A percentile compares a stretch with the other conserved stretches of the same genome.
phyloP scores from a whole-genome alignment of 1,284 basidiomycete species.

The Laetiporus sulphureus region DNA sequence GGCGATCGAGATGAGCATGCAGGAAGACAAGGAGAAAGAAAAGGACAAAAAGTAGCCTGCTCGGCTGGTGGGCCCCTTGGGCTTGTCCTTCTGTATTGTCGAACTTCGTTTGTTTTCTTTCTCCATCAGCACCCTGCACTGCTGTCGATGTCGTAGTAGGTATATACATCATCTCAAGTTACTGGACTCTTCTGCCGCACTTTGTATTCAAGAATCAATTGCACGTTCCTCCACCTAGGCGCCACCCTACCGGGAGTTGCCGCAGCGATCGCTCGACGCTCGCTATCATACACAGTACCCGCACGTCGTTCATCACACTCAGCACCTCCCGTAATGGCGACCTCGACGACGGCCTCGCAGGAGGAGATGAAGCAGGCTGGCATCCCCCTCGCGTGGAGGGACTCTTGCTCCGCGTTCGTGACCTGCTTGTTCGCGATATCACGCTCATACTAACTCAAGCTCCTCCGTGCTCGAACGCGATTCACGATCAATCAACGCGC shows the following conservation, averaged over 20 bases:
- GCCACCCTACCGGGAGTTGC: slow-evolving; percentile 1
- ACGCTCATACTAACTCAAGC: background rate
- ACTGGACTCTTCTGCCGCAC: background rate
- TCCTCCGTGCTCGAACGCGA: background rate
- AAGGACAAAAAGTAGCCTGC: slow-evolving; percentile 21
- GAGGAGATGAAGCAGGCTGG: slow-evolving; percentile 72
- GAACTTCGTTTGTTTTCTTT: background rate
- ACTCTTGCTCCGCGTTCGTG: slow-evolving; percentile 87
- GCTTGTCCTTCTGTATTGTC: background rate
- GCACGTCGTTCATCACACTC: no score
- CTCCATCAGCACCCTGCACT: no score
- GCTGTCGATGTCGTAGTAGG: no score
- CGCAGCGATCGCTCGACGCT: background rate
- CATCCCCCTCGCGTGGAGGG: slow-evolving; percentile 82
- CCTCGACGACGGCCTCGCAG: slow-evolving; percentile 76
- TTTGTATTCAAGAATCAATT: slow-evolving; percentile 5
- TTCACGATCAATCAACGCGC: background rate
- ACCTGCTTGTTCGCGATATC: no score
- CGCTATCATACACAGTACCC: no score
- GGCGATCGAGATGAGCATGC: slow-evolving; percentile 53
- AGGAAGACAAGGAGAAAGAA: slow-evolving; percentile 20
- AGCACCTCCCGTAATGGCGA: slow-evolving; percentile 46
- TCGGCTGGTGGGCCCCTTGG: no score
- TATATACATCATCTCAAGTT: background rate
- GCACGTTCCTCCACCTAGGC: background rate